Evolutionary conservation across 2,329 filamentous ascomycete genomes (phyloP), one percentile per base, ranked within the genome.

Genomic region (Fusarium sp.): DNA sequence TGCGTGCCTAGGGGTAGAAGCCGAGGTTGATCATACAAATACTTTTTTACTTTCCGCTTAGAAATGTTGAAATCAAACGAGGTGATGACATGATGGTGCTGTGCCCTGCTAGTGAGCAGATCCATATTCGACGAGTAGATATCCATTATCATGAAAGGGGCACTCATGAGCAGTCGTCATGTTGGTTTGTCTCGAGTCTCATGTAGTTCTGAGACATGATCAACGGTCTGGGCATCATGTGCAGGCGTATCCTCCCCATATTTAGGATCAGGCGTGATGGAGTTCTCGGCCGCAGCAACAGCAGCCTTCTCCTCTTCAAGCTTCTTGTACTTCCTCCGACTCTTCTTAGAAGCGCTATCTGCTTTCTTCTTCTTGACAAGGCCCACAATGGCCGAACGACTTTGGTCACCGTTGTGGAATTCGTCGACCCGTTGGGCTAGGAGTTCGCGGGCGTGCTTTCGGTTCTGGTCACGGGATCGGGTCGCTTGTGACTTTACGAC

Each of bases 401-500:
- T 92, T 69, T 89, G 81, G 20, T 89, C 85, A 2, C 95, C 95
- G 72, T 93, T 90, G 71, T 87, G 83, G 34, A 91, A 73, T 71
- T 91, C 85, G 79, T 99, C 96, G 31, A 90, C 82, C 73, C 86
- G 88, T 72, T 92, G 89, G 23, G 91, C 92, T 29, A 97, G 84
- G 42, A 97, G 83, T 70, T 89, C 84, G 40, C 94, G 87, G 11
- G 96, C 96, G 67, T 93, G 90, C 79, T 91, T 94, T 68, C 94
- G 88, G 78, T 99, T 99, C 80, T 97, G 92, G 62, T 87, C 87
- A 16, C 93, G 89, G 1, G 92, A 96, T 51, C 96, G 90, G 8
- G 96, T 98, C 18, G 91, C 93, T 81, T 99, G 96, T 61, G 89
- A 95, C 82, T 99, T 99, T 68, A 99, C 88, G 13, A 98, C 94